Evolutionary conservation across 176 grass and related monocot species (phyloP).

Genomic region (Juncus inflexus): DNA sequence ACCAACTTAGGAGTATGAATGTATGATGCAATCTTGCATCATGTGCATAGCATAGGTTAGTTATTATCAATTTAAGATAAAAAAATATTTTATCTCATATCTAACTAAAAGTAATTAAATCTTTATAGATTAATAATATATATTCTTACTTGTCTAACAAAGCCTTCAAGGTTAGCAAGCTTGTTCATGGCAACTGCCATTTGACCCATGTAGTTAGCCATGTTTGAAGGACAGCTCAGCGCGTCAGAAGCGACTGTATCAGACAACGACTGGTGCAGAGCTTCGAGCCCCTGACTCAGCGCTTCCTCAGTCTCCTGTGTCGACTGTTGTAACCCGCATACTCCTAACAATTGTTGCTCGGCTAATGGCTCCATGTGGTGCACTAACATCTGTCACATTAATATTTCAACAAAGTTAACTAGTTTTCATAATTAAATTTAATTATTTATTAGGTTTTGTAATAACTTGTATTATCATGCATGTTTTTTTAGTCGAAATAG

Average conservation of each 20-base stretch:
- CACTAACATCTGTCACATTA: conserved; percentile 52
- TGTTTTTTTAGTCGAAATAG: too few species aligned
- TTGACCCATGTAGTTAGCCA: conserved; percentile 88
- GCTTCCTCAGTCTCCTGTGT: conserved; percentile 83
- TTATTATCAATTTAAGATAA: too few species aligned
- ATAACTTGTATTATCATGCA: too few species aligned
- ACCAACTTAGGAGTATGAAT: too few species aligned
- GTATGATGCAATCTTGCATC: too few species aligned
- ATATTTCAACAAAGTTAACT: neutral
- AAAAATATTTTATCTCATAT: too few species aligned
- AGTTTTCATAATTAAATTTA: neutral
- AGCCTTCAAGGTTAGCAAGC: conserved; percentile 72
- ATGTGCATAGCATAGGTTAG: too few species aligned
- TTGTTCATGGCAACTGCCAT: conserved; percentile 80
- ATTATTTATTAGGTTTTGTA: neutral
- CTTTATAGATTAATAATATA: too few species aligned
- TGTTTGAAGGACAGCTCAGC: conserved; percentile 63
- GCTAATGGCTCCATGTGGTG: conserved; percentile 69
- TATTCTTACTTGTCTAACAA: conserved; percentile 62
- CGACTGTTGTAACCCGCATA: conserved; percentile 79
- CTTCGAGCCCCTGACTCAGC: conserved; percentile 76
- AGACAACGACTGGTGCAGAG: conserved; percentile 73
- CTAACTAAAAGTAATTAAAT: too few species aligned
- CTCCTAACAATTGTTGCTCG: conserved; percentile 74
- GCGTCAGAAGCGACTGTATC: conserved; percentile 70